Conservation (phyloP, 352 stramenopile species). For the Phytophthora constricta region DNA sequence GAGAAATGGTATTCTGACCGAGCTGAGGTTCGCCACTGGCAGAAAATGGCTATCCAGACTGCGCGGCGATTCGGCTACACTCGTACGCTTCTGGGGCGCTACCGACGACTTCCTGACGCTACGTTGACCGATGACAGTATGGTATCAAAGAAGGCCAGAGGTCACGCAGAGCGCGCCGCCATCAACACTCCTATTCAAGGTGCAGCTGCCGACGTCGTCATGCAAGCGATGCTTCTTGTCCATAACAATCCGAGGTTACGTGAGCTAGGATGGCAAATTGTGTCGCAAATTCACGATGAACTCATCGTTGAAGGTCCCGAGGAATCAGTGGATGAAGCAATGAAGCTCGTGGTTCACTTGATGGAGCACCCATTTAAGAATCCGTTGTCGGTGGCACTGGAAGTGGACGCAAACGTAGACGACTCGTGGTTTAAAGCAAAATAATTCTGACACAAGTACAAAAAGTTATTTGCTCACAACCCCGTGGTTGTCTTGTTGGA, state of each 20-base stretch:
- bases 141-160: slow-evolving; percentile 70
- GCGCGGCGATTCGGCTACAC: slow-evolving; percentile 90
- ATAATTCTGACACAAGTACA: slow-evolving; percentile 45
- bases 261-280: slow-evolving; percentile 96
- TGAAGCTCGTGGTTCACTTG: slow-evolving; percentile 86
- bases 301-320: slow-evolving; percentile 99
- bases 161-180: slow-evolving; percentile 93
- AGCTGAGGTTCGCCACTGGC: slow-evolving; percentile 92
- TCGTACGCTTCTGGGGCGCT: slow-evolving; percentile 97
- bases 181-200: slow-evolving; percentile 99
- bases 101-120: slow-evolving; percentile 96
- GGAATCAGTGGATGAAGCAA: slow-evolving; percentile 94
- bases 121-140: slow-evolving; percentile 72
- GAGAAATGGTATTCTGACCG: slow-evolving; percentile 98
- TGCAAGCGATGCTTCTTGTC: slow-evolving; percentile 99
- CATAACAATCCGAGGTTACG: slow-evolving; percentile 93
- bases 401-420: slow-evolving; percentile 95
- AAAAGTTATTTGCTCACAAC: neutral
- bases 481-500: slow-evolving; percentile 92
- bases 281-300: slow-evolving; percentile 99
- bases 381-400: slow-evolving; percentile 86
- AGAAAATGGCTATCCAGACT: slow-evolving; percentile 93
- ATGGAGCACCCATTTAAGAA: slow-evolving; percentile 99
- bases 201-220: slow-evolving; percentile 98
- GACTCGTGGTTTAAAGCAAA: slow-evolving; percentile 99